phyloP scores from a whole-genome alignment of 2,329 filamentous ascomycete genomes.

The Fusarium stilboides region DNA sequence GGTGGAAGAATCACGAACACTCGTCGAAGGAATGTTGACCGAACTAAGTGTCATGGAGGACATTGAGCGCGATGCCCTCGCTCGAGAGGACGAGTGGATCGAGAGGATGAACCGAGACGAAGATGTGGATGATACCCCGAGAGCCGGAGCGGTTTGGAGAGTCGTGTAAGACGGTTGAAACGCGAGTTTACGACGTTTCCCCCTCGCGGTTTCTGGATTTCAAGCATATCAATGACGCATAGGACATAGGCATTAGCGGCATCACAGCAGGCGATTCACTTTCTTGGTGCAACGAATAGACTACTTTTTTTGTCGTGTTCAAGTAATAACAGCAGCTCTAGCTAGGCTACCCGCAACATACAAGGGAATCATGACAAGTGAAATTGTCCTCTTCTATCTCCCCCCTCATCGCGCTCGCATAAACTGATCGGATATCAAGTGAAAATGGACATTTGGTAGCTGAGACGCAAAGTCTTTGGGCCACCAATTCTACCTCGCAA shows the following conservation, averaged over 20 bases:
- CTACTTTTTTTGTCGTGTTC: constrained; percentile 26
- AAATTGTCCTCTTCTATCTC: constrained; percentile 13
- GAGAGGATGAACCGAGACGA: constrained; percentile 65
- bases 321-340: constrained; percentile 13
- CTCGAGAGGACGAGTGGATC: constrained; percentile 73
- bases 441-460: constrained; percentile 16
- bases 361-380: background rate
- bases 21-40: constrained; percentile 73
- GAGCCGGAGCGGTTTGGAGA: constrained; percentile 67
- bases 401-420: constrained; percentile 12
- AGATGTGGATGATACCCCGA: constrained; percentile 55
- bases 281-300: constrained; percentile 30
- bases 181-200: background rate
- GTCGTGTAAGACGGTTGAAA: constrained; percentile 46
- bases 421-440: constrained; percentile 31
- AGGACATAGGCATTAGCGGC: constrained; percentile 13
- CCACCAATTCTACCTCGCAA: constrained; percentile 40
- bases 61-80: constrained; percentile 71
- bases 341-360: constrained; percentile 7
- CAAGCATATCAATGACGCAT: constrained; percentile 11
- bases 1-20: constrained; percentile 61
- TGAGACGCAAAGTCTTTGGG: constrained; percentile 12
- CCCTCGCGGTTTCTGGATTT: constrained; percentile 12
- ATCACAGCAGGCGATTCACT: constrained; percentile 33
- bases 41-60: constrained; percentile 74